Conservation (phyloP, 164 flowering plant species). For the Cinnamomum chago region DNA sequence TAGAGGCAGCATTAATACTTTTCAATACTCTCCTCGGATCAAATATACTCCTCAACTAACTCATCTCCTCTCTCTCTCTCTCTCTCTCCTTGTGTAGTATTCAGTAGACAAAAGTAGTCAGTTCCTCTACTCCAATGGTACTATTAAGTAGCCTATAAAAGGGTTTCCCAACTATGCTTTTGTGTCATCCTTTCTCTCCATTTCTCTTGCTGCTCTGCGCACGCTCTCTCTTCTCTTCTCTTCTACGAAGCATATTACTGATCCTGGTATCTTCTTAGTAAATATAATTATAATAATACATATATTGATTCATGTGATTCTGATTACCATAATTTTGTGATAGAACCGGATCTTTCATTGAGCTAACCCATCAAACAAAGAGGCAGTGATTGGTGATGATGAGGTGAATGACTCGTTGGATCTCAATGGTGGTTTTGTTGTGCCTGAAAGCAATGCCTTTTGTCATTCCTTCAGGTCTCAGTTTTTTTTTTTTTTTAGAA, state of each 20-base stretch:
- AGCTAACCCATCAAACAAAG: background rate
- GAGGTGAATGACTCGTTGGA: conserved; percentile 3
- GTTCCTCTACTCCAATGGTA: background rate
- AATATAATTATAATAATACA: background rate
- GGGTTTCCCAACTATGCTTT: background rate
- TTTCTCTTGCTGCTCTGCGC: background rate
- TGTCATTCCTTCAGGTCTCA: conserved; percentile 37
- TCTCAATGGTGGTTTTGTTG: conserved; percentile 24
- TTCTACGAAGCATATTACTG: conserved; percentile 3
- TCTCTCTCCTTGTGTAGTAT: too few species aligned
- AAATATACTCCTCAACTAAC: too few species aligned
- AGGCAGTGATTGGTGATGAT: background rate
- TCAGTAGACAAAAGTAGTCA: too few species aligned
- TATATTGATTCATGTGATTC: background rate
- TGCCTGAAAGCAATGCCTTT: conserved; percentile 32
- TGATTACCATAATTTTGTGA: background rate
- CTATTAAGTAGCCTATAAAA: background rate
- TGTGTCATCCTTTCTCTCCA: background rate
- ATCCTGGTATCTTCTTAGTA: conserved; percentile 9
- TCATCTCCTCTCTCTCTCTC: too few species aligned
- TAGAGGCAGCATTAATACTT: too few species aligned
- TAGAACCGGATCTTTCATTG: conserved; percentile 2
- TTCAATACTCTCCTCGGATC: too few species aligned
- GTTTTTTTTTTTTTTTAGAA: background rate
- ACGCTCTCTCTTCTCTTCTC: background rate